Evolutionary conservation across 1,284 basidiomycete species (phyloP).

Genomic region (Apiotrichum montevideense): DNA sequence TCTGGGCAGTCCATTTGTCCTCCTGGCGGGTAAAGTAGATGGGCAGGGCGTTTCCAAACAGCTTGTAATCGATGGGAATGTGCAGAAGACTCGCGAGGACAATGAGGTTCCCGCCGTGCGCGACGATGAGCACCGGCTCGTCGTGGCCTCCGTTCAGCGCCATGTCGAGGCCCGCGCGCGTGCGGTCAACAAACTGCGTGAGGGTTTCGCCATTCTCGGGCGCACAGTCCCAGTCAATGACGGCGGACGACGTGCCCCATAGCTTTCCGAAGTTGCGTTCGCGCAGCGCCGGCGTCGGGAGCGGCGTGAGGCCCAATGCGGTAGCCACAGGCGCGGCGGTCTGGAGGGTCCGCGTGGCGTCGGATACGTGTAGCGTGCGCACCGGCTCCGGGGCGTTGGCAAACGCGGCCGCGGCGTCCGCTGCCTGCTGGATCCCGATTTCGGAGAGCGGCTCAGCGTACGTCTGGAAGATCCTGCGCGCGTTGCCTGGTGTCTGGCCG

Average conservation of each 20-base stretch:
- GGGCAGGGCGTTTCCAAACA: slow-evolving; percentile 11
- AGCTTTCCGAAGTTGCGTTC: slow-evolving; percentile 11
- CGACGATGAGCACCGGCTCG: slow-evolving; percentile 25
- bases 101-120: slow-evolving; percentile 11
- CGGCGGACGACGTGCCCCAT: slow-evolving; percentile 6
- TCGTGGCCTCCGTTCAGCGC: slow-evolving; percentile 24
- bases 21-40: slow-evolving; percentile 8
- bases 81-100: slow-evolving; percentile 4
- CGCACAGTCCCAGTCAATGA: slow-evolving; percentile 13
- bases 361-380: slow-evolving; percentile 1
- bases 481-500: slow-evolving; percentile 10
- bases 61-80: neutral
- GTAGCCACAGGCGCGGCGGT: slow-evolving; percentile 3
- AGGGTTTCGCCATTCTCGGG: slow-evolving; percentile 11
- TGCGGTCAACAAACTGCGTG: slow-evolving; percentile 9
- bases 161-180: slow-evolving; percentile 9
- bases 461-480: slow-evolving; percentile 8
- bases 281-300: neutral
- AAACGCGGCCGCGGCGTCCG: slow-evolving; percentile 1
- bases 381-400: neutral
- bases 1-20: neutral
- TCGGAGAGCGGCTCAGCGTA: slow-evolving; percentile 10
- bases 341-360: slow-evolving; percentile 14
- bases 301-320: neutral
- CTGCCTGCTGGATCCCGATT: slow-evolving; percentile 3